Base-by-base conservation (phyloP, 2,329 filamentous ascomycete species). In the Torrubiellomyces zombiae region DNA sequence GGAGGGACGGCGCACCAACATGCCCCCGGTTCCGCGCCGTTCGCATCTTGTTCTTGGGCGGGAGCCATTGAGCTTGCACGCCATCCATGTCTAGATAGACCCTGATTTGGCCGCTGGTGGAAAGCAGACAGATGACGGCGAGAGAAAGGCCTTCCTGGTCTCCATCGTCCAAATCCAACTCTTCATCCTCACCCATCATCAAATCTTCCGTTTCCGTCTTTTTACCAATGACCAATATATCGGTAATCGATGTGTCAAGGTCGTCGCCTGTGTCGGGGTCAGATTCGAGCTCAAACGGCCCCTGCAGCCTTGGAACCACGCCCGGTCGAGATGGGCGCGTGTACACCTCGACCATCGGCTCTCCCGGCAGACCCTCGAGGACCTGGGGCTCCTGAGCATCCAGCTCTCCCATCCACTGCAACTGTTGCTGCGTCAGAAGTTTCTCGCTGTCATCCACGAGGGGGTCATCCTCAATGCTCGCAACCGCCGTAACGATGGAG, bases 401-500 rank as follows among this genome's bases (percentile, higher is more conserved):
- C 24, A 75, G 46, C 28, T 75, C 69, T 3, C 67, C 60, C 65
- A 75, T 75, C 70, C 70, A 75, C 26, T 70, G 63, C 6, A 75
- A 51, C 38, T 75, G 70, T 38, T 75, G 70, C 39, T 73, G 67
- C 2, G 64, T 63, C 17, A 75, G 48, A 4, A 67, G 50, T 41
- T 62, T 72, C 18, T 58, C 58, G 14, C 56, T 52, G 13, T 61
- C 51, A 4, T 67, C 56, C 11, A 66, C 53, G 3, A 53, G 44
- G 2, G 61, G 56, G 35, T 75, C 67, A 35, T 72, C 68, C 35
- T 75, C 68, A 20, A 67, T 57, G 4, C 63, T 61, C 3, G 63
- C 70, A 9, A 76, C 53, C 34, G 80, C 82, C 19, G 79, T 73
- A 14, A 91, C 73, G 29, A 92, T 78, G 7, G 78, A 78, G 1